phyloP scores from a whole-genome alignment of 2,329 filamentous ascomycete species.

The Ophiocordyceps camponoti-saundersi region DNA sequence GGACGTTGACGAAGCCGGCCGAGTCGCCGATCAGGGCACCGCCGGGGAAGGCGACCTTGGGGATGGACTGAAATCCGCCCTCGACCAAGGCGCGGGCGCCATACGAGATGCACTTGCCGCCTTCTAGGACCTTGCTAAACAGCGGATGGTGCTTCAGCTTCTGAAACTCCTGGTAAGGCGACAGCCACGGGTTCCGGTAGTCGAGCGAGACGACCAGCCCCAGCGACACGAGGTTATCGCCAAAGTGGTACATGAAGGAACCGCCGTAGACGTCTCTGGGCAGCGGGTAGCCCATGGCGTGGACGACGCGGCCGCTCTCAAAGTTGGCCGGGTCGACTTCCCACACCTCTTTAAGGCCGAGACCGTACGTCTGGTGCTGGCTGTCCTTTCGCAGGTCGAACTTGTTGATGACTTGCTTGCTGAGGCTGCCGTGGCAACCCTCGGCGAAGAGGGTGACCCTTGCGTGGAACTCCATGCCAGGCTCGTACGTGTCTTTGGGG shows the following conservation, averaged over 20 bases:
- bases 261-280: conserved; percentile 84
- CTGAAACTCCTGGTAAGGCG: conserved; percentile 91
- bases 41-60: conserved; percentile 90
- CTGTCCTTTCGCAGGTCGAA: conserved; percentile 80
- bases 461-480: conserved; percentile 97
- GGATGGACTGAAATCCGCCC: conserved; percentile 93
- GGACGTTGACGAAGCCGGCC: conserved; percentile 90
- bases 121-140: conserved; percentile 73
- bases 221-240: conserved; percentile 85
- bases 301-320: conserved; percentile 65
- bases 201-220: conserved; percentile 87
- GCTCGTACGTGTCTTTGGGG: conserved; percentile 80
- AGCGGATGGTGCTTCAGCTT: conserved; percentile 97
- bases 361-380: conserved; percentile 85
- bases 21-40: conserved; percentile 92
- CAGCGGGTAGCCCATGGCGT: conserved; percentile 87
- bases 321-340: conserved; percentile 90
- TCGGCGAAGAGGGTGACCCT: conserved; percentile 82
- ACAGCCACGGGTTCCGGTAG: conserved; percentile 92
- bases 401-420: conserved; percentile 88
- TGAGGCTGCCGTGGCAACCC: conserved; percentile 88
- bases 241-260: conserved; percentile 99
- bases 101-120: conserved; percentile 94
- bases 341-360: conserved; percentile 96
- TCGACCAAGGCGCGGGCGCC: conserved; percentile 83